phyloP scores from a whole-genome alignment of 495 filamentous ascomycete species.

The Oleoguttula mirabilis region DNA sequence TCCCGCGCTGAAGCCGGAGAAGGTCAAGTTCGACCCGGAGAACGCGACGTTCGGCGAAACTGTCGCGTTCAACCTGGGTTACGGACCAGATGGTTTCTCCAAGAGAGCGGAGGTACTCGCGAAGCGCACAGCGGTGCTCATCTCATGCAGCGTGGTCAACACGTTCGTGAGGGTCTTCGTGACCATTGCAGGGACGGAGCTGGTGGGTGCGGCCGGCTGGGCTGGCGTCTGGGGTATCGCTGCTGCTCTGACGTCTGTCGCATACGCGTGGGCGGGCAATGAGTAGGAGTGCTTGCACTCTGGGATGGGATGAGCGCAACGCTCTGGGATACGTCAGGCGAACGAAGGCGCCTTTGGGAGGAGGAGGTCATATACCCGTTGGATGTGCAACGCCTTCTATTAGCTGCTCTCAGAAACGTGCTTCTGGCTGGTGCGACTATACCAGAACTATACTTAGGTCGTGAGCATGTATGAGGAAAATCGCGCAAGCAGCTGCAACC shows the following conservation, averaged over 20 bases:
- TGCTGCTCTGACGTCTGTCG: conserved; percentile 43
- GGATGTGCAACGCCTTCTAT: no score
- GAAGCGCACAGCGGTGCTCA: conserved; percentile 49
- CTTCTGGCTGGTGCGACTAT: no score
- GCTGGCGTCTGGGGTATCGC: conserved; percentile 58
- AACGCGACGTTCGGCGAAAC: conserved; percentile 47
- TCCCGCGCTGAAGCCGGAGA: conserved; percentile 21
- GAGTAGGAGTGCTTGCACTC: no score
- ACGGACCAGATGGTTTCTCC: conserved; percentile 24
- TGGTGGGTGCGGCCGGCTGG: conserved; percentile 55
- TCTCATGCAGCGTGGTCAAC: conserved; percentile 43
- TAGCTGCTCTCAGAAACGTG: no score
- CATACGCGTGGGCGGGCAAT: conserved; percentile 48
- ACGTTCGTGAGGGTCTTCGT: conserved; percentile 52
- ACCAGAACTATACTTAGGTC: no score
- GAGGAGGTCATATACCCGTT: no score
- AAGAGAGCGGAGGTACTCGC: conserved; percentile 53
- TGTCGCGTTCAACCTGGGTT: conserved; percentile 45
- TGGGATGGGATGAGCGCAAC: no score
- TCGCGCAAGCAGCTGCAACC: no score
- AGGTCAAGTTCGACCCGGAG: conserved; percentile 43
- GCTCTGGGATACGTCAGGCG: no score
- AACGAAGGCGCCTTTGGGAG: no score
- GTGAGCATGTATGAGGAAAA: no score
- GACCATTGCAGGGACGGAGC: conserved; percentile 53